A percentile compares a stretch with the other conserved stretches of the same genome.
Conservation (phyloP, 768 basidiomycete species). For the Agaricus sinodeliciosus region DNA sequence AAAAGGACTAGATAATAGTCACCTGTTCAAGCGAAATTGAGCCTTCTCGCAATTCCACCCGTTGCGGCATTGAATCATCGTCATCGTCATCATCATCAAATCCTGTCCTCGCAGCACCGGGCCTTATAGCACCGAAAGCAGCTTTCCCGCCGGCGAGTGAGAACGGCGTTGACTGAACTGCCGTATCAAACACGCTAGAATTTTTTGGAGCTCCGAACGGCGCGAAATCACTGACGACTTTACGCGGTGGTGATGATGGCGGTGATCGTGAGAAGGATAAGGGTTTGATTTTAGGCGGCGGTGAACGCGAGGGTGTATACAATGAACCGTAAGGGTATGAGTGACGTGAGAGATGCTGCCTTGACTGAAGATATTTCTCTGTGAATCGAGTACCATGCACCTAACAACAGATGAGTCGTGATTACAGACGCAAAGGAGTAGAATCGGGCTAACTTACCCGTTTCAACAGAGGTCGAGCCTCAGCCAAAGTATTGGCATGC, state of each 20-base stretch:
- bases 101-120: constrained; percentile 23
- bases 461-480: constrained; percentile 73
- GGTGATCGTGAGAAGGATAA: constrained; percentile 23
- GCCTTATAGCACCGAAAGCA: constrained; percentile 76
- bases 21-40: constrained; percentile 94
- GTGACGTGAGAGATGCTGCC: constrained; percentile 49
- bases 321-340: constrained; percentile 38
- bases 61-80: constrained; percentile 54
- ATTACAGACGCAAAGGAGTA: constrained; percentile 1
- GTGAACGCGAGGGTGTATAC: constrained; percentile 40
- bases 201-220: constrained; percentile 72
- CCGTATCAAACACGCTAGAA: constrained; percentile 78
- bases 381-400: constrained; percentile 95
- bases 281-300: constrained; percentile 29
- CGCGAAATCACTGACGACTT: constrained; percentile 85
- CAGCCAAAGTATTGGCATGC: constrained; percentile 58
- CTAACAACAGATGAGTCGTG: constrained; percentile 31
- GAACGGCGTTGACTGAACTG: constrained; percentile 75
- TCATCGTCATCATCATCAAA: constrained; percentile 71
- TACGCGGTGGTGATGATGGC: constrained; percentile 70
- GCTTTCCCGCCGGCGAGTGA: constrained; percentile 74
- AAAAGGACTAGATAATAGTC: constrained; percentile 15
- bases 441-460: constrained; percentile 42
- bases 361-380: constrained; percentile 85
- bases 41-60: constrained; percentile 72